Base-by-base conservation (phyloP, 1,139 yeast genomes). In the Entelexis paramagnoliae region DNA sequence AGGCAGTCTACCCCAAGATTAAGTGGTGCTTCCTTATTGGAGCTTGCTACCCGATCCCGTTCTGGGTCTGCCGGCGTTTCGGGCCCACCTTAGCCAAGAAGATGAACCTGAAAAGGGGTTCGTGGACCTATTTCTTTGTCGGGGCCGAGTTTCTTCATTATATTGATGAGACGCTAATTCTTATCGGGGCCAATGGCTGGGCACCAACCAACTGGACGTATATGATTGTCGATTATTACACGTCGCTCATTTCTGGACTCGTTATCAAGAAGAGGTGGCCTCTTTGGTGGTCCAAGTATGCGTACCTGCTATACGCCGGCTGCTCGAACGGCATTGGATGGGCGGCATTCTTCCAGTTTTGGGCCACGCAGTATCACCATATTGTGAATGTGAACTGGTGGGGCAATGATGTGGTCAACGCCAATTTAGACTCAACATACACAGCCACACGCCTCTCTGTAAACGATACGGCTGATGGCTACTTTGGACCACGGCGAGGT, bases 311-410 rank as follows among this genome's bases (percentile, higher is more conserved):
- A 33, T 71, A 80, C 16, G 72, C 78, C 55, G 83, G 78, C 2
- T 64, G 80, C 45, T 67, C 74, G 11, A 79, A 83, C 2, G 85
- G 84, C 22, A 74, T 78, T 33, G 83, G 83, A 0, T 73, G 54
- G 43, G 53, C 57, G 1, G 62, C 50, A 0, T 50, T 60, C 14
- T 55, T 75, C 72, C 29, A 52, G 48, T 60, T 60, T 52, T 60
- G 60, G 36, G 76, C 58, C 62, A 66, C 60, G 48, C 48, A 67
- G 44, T 60, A 60, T 30, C 64, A 58, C 58, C 59, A 57, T 40
- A 41, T 51, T 19, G 62, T 50, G 7, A 53, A 62, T 14, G 51
- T 78, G 29, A 59, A 58, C 54, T 79, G 84, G 83, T 79, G 83
- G 83, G 83, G 83, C 1, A 79, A 79, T 62, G 64, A 59, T 30